These are phyloP conservation scores for Aspergillus alliaceus DNA, from an alignment of 2,329 filamentous ascomycete genomes.

Conservation along the genomic window DNA sequence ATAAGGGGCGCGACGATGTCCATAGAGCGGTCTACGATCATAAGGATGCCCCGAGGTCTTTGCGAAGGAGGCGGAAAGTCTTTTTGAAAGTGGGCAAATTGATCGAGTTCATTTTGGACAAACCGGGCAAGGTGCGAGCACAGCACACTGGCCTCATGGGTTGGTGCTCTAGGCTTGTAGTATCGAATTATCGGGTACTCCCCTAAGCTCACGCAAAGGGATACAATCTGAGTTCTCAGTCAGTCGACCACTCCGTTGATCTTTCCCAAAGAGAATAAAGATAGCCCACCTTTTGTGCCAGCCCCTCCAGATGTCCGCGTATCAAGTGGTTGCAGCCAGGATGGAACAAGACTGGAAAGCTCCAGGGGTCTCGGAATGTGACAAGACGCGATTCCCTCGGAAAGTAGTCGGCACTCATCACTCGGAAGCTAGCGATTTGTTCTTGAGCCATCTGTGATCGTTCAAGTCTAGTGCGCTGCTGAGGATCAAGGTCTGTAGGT, in stretches of 20 bases:
- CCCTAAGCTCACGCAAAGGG: constrained; percentile 85
- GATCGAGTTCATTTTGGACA: constrained; percentile 86
- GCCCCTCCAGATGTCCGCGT: constrained; percentile 74
- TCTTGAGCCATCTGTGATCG: constrained; percentile 67
- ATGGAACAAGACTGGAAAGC: constrained; percentile 90
- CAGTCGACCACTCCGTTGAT: constrained; percentile 1
- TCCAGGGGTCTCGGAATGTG: constrained; percentile 92
- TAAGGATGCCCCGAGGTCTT: constrained; percentile 76
- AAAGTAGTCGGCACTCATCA: constrained; percentile 83
- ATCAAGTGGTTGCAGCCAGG: constrained; percentile 85
- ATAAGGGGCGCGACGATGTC: constrained; percentile 83
- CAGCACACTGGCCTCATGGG: constrained; percentile 84
- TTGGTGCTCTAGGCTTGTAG: constrained; percentile 72
- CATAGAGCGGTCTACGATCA: constrained; percentile 91
- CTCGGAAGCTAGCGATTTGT: constrained; percentile 76
- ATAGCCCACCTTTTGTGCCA: constrained; percentile 77
- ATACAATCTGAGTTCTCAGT: constrained; percentile 63
- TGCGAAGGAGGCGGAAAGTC: constrained; percentile 75
- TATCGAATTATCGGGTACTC: constrained; percentile 94
- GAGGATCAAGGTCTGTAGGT: constrained; percentile 63
- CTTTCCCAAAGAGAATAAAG: neutral
- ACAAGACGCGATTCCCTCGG: constrained; percentile 88
- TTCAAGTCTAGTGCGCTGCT: constrained; percentile 72
- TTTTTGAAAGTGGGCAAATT: constrained; percentile 79
- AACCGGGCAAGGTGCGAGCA: constrained; percentile 87